phyloP scores from a whole-genome alignment of 2,329 filamentous ascomycete species.

The Tolypocladium tropicale region DNA sequence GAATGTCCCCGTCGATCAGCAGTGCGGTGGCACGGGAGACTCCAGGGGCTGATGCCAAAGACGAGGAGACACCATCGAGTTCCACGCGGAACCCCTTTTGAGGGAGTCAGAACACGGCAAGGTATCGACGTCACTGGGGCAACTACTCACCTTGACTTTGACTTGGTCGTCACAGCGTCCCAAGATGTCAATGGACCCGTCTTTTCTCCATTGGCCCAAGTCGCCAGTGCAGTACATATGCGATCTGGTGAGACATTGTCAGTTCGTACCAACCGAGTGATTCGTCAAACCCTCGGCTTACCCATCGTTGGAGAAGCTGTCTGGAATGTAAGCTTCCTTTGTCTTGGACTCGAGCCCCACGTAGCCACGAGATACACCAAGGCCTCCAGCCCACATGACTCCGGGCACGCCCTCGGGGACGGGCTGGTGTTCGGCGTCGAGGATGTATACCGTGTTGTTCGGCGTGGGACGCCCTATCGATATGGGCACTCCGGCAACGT shows the following conservation, averaged over 20 bases:
- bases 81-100: slow-evolving; percentile 48
- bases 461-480: slow-evolving; percentile 46
- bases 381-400: slow-evolving; percentile 46
- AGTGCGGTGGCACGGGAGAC: slow-evolving; percentile 38
- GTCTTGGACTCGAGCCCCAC: slow-evolving; percentile 42
- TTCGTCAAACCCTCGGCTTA: slow-evolving; percentile 12
- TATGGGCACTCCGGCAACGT: slow-evolving; percentile 32
- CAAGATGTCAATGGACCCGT: slow-evolving; percentile 43
- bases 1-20: slow-evolving; percentile 35
- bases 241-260: slow-evolving; percentile 17
- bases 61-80: slow-evolving; percentile 45
- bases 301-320: slow-evolving; percentile 42
- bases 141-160: slow-evolving; percentile 39
- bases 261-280: not conserved
- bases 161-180: slow-evolving; percentile 52
- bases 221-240: slow-evolving; percentile 53
- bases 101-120: not conserved
- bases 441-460: slow-evolving; percentile 45
- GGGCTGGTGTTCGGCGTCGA: slow-evolving; percentile 34
- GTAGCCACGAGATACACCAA: slow-evolving; percentile 45
- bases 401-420: slow-evolving; percentile 37
- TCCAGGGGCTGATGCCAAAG: slow-evolving; percentile 32
- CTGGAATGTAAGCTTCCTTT: slow-evolving; percentile 34
- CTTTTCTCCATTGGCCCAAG: slow-evolving; percentile 40
- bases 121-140: not conserved